Percentiles rank a stretch among this genome's conserved stretches.
phyloP scores from a whole-genome alignment of 768 basidiomycete genomes.

The Trametes meyenii region DNA sequence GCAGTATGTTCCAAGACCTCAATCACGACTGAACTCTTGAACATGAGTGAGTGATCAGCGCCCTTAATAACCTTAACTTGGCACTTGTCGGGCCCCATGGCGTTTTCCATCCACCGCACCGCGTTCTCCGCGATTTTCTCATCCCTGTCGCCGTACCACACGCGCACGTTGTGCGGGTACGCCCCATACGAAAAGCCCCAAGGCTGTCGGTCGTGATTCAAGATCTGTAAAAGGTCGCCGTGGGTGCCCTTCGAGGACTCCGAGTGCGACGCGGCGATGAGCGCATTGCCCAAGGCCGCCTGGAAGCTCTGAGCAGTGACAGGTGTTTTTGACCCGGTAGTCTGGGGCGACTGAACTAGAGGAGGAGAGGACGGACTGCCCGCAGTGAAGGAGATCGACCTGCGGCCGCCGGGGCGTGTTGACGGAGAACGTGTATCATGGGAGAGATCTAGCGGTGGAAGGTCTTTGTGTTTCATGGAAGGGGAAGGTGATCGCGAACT shows the following conservation, averaged over 20 bases:
- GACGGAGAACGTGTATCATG: conserved; percentile 38
- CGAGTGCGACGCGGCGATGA: conserved; percentile 93
- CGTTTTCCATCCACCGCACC: conserved; percentile 89
- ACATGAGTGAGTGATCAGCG: conserved; percentile 94
- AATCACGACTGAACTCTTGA: conserved; percentile 82
- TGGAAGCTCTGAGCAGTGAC: conserved; percentile 40
- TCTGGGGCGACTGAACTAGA: conserved; percentile 39
- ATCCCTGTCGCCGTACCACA: conserved; percentile 95
- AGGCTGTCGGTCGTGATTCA: conserved; percentile 85
- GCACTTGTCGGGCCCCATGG: conserved; percentile 76
- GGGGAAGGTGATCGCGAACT: conserved; percentile 30
- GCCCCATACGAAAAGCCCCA: conserved; percentile 91
- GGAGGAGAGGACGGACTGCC: conserved; percentile 57
- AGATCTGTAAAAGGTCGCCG: conserved; percentile 86
- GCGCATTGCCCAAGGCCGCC: conserved; percentile 81
- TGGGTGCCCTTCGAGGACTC: conserved; percentile 93
- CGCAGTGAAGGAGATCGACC: conserved; percentile 68
- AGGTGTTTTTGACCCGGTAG: conserved; percentile 40
- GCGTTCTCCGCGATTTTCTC: conserved; percentile 92
- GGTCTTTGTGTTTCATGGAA: conserved; percentile 28
- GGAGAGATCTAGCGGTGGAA: conserved; percentile 40
- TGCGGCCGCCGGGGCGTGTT: conserved; percentile 54
- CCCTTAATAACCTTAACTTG: conserved; percentile 81
- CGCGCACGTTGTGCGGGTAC: conserved; percentile 72
- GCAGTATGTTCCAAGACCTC: conserved; percentile 78